phyloP scores from a whole-genome alignment of 208 protist species.

The Wallacemonas rigidus region DNA sequence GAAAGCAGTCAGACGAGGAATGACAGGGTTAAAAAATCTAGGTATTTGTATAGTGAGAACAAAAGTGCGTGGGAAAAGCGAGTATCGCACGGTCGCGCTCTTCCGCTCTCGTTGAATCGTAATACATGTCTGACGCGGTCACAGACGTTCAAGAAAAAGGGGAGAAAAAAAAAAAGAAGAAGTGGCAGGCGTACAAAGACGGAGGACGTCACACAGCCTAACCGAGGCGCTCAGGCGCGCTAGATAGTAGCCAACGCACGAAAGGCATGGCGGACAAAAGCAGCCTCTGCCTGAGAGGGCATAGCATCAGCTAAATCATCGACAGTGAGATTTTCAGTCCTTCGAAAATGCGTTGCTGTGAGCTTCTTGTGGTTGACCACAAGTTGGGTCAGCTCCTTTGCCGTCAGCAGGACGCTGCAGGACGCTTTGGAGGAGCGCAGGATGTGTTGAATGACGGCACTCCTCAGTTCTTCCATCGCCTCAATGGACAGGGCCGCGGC shows the following conservation, averaged over 20 bases:
- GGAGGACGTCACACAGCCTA: too few species aligned
- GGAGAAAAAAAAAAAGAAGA: slow-evolving; percentile 5
- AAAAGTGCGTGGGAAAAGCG: too few species aligned
- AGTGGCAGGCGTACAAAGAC: background rate
- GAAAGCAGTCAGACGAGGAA: too few species aligned
- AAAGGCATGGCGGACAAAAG: slow-evolving; percentile 61
- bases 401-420: background rate
- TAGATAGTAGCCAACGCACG: background rate
- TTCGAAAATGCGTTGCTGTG: background rate
- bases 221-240: too few species aligned
- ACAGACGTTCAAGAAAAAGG: background rate
- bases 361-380: background rate
- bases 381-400: slow-evolving; percentile 9
- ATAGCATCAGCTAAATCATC: slow-evolving; percentile 56
- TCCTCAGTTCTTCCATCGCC: slow-evolving; percentile 43
- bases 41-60: too few species aligned
- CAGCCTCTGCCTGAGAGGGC: slow-evolving; percentile 65
- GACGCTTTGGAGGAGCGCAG: background rate
- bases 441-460: slow-evolving; percentile 40
- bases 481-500: slow-evolving; percentile 56
- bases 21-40: too few species aligned
- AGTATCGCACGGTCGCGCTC: too few species aligned
- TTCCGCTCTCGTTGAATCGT: too few species aligned
- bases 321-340: background rate
- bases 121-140: background rate